These are phyloP conservation scores for Polytrichum commune DNA, from an alignment of 225 moss, liverwort and hornwort species.

Conservation along the genomic window DNA sequence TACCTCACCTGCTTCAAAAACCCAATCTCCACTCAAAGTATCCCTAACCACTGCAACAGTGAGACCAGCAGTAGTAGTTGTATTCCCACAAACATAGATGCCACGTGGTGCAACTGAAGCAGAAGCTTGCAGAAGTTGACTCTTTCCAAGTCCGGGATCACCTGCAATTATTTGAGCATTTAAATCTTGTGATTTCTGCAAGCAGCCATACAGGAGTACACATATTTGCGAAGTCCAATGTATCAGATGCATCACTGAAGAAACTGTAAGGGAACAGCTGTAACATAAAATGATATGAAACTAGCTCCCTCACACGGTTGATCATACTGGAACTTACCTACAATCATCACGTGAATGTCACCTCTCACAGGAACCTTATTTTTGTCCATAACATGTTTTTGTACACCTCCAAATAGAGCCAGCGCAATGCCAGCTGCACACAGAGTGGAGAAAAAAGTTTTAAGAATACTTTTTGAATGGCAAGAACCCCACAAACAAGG, in stretches of 20 bases:
- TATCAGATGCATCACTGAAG: neutral
- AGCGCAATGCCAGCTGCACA: conserved; percentile 85
- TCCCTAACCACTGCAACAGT: conserved; percentile 98
- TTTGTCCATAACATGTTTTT: conserved; percentile 83
- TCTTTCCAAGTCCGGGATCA: conserved; percentile 97
- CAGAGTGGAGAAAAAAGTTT: conserved; percentile 1
- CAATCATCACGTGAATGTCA: conserved; percentile 89
- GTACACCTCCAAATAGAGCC: conserved; percentile 93
- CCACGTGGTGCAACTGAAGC: conserved; percentile 89
- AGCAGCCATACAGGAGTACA: neutral
- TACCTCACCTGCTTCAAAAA: conserved; percentile 90
- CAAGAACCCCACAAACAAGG: neutral
- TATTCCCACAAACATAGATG: conserved; percentile 93
- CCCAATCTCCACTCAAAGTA: conserved; percentile 94
- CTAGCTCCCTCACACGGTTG: too few species aligned
- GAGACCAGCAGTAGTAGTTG: conserved; percentile 89
- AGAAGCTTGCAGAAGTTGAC: conserved; percentile 92
- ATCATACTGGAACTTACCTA: conserved; percentile 45
- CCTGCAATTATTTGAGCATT: conserved; percentile 46
- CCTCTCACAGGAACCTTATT: conserved; percentile 97
- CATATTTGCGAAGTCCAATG: neutral
- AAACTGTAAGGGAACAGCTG: neutral
- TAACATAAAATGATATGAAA: too few species aligned
- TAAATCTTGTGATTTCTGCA: neutral
- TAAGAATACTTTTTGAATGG: neutral